These are phyloP conservation scores for Aurantiochytrium sp. DNA, from an alignment of 108 stramenopile species.

Conservation along the genomic window DNA sequence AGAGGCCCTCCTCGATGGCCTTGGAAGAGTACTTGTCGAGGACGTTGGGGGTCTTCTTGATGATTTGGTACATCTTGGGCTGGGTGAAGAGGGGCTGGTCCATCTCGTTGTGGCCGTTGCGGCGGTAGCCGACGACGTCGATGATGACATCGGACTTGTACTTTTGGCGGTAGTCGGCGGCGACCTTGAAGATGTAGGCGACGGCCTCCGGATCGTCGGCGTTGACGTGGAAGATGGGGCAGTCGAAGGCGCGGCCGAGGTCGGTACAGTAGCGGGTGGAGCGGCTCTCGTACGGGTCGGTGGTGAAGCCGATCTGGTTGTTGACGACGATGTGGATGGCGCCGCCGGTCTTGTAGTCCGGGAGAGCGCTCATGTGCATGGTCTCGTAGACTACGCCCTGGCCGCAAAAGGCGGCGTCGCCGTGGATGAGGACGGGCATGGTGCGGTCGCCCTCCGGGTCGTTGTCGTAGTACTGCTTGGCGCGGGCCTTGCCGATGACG, in stretches of 20 bases:
- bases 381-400: slow-evolving; percentile 98
- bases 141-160: slow-evolving; percentile 94
- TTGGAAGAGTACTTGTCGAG: slow-evolving; percentile 71
- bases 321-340: slow-evolving; percentile 98
- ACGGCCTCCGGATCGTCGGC: slow-evolving; percentile 97
- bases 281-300: slow-evolving; percentile 86
- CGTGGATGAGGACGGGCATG: slow-evolving; percentile 95
- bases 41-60: slow-evolving; percentile 77
- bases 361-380: slow-evolving; percentile 81
- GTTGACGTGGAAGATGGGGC: slow-evolving; percentile 99
- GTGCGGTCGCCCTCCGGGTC: slow-evolving; percentile 19
- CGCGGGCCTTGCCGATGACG: slow-evolving; percentile 90
- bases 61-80: slow-evolving; percentile 85
- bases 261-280: slow-evolving; percentile 95
- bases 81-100: slow-evolving; percentile 99
- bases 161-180: slow-evolving; percentile 91
- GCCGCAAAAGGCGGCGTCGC: slow-evolving; percentile 98
- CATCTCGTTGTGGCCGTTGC: slow-evolving; percentile 98
- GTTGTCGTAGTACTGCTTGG: slow-evolving; percentile 85
- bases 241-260: slow-evolving; percentile 92
- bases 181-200: slow-evolving; percentile 86
- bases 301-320: slow-evolving; percentile 99
- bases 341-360: slow-evolving; percentile 90
- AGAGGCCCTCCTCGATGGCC: slow-evolving; percentile 69
- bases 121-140: slow-evolving; percentile 96